Evolutionary conservation across 2,329 filamentous ascomycete genomes (phyloP), one percentile per base, ranked within the genome.

Genomic region (Trichoderma lentiforme): DNA sequence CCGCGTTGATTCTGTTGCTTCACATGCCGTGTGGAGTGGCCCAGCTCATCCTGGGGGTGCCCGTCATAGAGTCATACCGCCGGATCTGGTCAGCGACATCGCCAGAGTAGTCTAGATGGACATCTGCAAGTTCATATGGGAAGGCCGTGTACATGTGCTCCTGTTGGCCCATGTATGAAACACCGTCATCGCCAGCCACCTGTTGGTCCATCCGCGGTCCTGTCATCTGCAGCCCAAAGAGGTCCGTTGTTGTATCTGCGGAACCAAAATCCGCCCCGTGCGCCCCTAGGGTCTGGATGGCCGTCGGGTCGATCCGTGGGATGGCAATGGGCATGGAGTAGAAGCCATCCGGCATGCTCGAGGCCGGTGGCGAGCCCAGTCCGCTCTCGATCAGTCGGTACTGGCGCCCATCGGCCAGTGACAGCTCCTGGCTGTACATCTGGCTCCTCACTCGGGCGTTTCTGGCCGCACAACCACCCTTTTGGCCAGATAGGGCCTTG

Each of bases 381-480:
- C 72, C 71, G 24, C 64, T 71, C 28, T 72, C 63, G 4, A 72
- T 70, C 56, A 70, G 32, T n/a, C 58, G 58, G 67, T 56, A 71
- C 30, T 28, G 63, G 47, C 39, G 68, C 47, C 57, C 30, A 28
- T 30, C 36, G 18, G 66, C 34, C 72, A 77, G 74, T 26, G 78
- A 69, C 66, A 72, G 67, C 60, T 70, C 73, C 24, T 76, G 75
- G 14, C 73, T 69, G 66, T 75, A 75, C 61, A 72, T 74, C 32
- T 74, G 77, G 63, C 74, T 74, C 47, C 78, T 76, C 64, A 76
- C 62, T 60, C 75, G 74, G 18, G 77, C 75, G 51, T 75, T 78
- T 69, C 76, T 79, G 12, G 80, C 76, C 8, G 80, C 78, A 21
- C 75, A 76, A 9, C 81, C 82, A 69, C 81, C 81, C 61, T 79